Evolutionary conservation across 2,329 filamentous ascomycete species (phyloP).

Genomic region (Pestalotiopsis sp.): DNA sequence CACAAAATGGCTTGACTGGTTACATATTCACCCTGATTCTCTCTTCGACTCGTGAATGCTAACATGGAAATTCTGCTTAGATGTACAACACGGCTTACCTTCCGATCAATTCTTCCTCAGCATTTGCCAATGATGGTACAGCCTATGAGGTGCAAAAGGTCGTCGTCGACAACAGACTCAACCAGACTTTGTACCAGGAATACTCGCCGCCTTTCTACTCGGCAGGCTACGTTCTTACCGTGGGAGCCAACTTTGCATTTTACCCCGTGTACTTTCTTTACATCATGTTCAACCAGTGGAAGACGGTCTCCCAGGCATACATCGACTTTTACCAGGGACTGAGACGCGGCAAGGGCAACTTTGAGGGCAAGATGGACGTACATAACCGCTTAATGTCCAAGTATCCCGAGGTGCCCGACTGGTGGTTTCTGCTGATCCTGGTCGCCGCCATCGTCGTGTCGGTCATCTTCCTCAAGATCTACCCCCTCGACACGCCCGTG

Average conservation of each 20-base stretch:
- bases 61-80: not conserved
- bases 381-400: constrained; percentile 45
- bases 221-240: constrained; percentile 42
- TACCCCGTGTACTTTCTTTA: constrained; percentile 47
- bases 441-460: constrained; percentile 35
- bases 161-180: constrained; percentile 39
- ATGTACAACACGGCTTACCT: constrained; percentile 47
- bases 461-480: constrained; percentile 34
- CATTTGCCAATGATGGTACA: constrained; percentile 47
- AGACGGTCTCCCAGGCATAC: constrained; percentile 38
- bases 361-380: constrained; percentile 44
- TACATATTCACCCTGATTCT: no score
- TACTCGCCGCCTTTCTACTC: constrained; percentile 50
- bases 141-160: constrained; percentile 43
- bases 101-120: constrained; percentile 44
- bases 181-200: constrained; percentile 39
- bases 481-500: constrained; percentile 33
- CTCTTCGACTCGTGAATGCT: no score
- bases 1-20: not conserved
- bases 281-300: constrained; percentile 45
- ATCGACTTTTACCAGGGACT: constrained; percentile 42
- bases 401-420: constrained; percentile 51
- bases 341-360: constrained; percentile 41
- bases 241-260: constrained; percentile 46
- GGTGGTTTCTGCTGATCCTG: constrained; percentile 49